Evolutionary conservation across 2,329 filamentous ascomycete species (phyloP), one percentile per base, ranked within the genome.

Genomic region (Aspergillus texensis): DNA sequence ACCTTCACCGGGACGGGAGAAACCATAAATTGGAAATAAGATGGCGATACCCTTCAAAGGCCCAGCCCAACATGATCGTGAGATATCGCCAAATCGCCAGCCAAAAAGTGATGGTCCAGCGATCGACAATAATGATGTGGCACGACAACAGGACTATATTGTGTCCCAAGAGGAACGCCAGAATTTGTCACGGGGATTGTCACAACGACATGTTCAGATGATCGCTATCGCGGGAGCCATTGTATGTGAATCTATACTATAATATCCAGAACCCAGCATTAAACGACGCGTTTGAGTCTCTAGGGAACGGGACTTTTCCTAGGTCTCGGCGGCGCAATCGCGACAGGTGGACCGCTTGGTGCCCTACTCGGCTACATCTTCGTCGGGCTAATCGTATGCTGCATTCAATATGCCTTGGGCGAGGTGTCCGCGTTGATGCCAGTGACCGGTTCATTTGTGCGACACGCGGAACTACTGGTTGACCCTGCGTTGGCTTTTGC

Each of bases 401-500:
- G 80, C 5, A 83, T 85, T 6, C 81, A 84, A 55, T 81, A 84
- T 60, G 82, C 82, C 0, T 74, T 85, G 21, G 84, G 83, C 48
- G 84, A 85, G 69, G 78, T 85, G 54, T 79, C 81, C 4, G 82
- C 84, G 0, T 72, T 85, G 21, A 69, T 86, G 3, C 84, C 84
- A 0, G 78, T 85, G 4, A 84, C 81, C 3, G 83, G 84, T 54
- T 80, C 77, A 0, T 84, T 84, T 64, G 81, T 83, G 1, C 73
- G 83, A 67, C 74, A 85, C 78, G 77, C 83, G 53, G 76, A 84
- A 74, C 76, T 85, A 70, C 77, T 86, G 63, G 76, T 83, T 11
- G 84, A 86, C 67, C 83, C 83, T 9, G 82, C 82, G 0, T 70
- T 83, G 46, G 80, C 80, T 5, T 82, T 82, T 70, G 82, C 82